A percentile compares a stretch with the other conserved stretches of the same genome.
phyloP scores from a whole-genome alignment of 2,329 filamentous ascomycete species.

The Paecilomyces variotii region DNA sequence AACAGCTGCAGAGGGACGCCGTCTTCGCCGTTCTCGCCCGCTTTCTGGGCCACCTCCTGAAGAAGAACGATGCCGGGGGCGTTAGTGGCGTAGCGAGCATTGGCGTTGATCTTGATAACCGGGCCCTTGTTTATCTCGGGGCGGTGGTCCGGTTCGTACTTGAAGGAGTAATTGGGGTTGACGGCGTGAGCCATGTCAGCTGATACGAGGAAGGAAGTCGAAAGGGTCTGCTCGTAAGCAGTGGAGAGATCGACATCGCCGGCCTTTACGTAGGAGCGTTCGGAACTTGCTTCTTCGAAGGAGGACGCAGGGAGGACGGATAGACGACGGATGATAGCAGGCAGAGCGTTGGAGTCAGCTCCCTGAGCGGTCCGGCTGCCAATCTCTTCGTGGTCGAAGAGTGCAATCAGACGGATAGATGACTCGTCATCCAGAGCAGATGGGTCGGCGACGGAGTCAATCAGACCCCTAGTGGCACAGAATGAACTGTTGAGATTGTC shows the following conservation, averaged over 20 bases:
- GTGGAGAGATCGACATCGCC: slow-evolving; percentile 59
- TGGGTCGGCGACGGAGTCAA: slow-evolving; percentile 62
- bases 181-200: slow-evolving; percentile 97
- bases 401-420: slow-evolving; percentile 81
- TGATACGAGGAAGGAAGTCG: slow-evolving; percentile 86
- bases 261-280: slow-evolving; percentile 57
- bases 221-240: slow-evolving; percentile 85
- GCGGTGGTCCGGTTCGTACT: slow-evolving; percentile 85
- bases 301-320: slow-evolving; percentile 64
- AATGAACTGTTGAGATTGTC: slow-evolving; percentile 97
- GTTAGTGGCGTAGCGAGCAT: slow-evolving; percentile 94
- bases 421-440: slow-evolving; percentile 64
- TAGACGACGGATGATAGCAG: slow-evolving; percentile 76
- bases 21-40: slow-evolving; percentile 45
- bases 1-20: slow-evolving; percentile 89
- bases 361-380: slow-evolving; percentile 88
- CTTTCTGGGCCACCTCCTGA: slow-evolving; percentile 70
- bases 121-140: slow-evolving; percentile 95
- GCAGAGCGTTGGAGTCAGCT: slow-evolving; percentile 84
- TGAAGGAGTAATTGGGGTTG: slow-evolving; percentile 86
- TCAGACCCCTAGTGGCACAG: slow-evolving; percentile 78
- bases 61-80: slow-evolving; percentile 88
- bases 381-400: slow-evolving; percentile 98
- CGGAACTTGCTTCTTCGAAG: slow-evolving; percentile 43
- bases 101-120: slow-evolving; percentile 97